phyloP scores from a whole-genome alignment of 306 rosid genomes.

The Carpinus fangiana region DNA sequence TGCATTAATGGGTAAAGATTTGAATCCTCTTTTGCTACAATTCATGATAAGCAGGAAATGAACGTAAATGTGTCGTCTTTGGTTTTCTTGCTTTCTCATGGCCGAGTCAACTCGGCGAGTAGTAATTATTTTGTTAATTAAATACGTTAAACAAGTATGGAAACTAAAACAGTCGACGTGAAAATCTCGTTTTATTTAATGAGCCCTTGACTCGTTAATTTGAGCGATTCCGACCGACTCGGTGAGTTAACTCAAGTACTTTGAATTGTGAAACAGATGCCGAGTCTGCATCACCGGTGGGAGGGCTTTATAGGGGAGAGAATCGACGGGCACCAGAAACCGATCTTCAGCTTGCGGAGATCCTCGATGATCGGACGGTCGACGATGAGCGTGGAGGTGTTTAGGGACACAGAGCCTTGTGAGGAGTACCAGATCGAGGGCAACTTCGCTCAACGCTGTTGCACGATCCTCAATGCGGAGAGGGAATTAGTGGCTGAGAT shows the following conservation, averaged over 20 bases:
- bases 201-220: not conserved
- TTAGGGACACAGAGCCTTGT: constrained; percentile 22
- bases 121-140: not conserved
- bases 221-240: not conserved
- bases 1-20: not conserved
- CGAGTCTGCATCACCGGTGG: constrained; percentile 95
- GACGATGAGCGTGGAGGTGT: constrained; percentile 65
- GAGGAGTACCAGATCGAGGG: constrained; percentile 85
- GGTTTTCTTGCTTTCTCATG: not conserved
- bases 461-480: constrained; percentile 48
- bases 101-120: not conserved
- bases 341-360: constrained; percentile 73
- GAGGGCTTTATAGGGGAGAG: constrained; percentile 88
- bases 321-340: constrained; percentile 59
- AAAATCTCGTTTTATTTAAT: not conserved
- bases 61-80: not conserved
- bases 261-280: constrained; percentile 53
- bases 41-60: not conserved
- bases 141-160: no score
- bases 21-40: not conserved
- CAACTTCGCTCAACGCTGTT: constrained; percentile 57
- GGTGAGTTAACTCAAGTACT: constrained; percentile 1
- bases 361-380: constrained; percentile 89
- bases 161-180: no score
- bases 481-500: constrained; percentile 77